Evolutionary conservation across 2,329 filamentous ascomycete species (phyloP), one percentile per base, ranked within the genome.

Genomic region (Aaosphaeria arxii): DNA sequence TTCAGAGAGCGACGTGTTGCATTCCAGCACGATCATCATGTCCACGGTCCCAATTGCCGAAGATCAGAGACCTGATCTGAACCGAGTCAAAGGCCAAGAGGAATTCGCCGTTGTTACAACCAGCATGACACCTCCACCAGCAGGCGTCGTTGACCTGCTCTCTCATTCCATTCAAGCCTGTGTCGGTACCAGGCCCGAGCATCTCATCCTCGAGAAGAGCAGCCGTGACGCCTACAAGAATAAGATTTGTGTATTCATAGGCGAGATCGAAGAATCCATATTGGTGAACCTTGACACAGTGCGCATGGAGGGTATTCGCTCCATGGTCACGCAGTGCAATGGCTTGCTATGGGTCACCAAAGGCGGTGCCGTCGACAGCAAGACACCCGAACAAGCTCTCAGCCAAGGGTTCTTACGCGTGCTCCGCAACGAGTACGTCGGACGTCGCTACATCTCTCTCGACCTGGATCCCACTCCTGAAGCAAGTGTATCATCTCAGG

Each of bases 341-440:
- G 44, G 47, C 30, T 7, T 49, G 30, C 39, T 49, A 4, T 49
- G 47, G 47, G 43, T 46, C 31, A 46, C 43, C 9, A 30, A 24
- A 13, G 47, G 47, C n/a, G 47, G 36, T n/a, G 47, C 47, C n/a
- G 17, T 46, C 9, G 43, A 49, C 6, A 30, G 38, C 31, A 42
- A 42, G 24, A 13, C 17, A 7, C 43, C 47, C 38, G 30, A 35
- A 6, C 9, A 7, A 5, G 29, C 13, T 40, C 43, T 49, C 24
- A 6, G 7, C n/a, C 11, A 6, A 5, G 46, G 46, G 6, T 44
- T 48, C 13, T 9, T 48, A 24, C 46, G 46, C 36, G 28, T 30
- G 6, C 29, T 44, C 9, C 13, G 46, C 7, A 30, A 11, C 6
- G 46, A 48, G 35, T 39, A 49, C 24, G 40, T 40, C 38, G 36